Base-by-base conservation (phyloP, 2,329 filamentous ascomycete species). In the Metarhizium album region DNA sequence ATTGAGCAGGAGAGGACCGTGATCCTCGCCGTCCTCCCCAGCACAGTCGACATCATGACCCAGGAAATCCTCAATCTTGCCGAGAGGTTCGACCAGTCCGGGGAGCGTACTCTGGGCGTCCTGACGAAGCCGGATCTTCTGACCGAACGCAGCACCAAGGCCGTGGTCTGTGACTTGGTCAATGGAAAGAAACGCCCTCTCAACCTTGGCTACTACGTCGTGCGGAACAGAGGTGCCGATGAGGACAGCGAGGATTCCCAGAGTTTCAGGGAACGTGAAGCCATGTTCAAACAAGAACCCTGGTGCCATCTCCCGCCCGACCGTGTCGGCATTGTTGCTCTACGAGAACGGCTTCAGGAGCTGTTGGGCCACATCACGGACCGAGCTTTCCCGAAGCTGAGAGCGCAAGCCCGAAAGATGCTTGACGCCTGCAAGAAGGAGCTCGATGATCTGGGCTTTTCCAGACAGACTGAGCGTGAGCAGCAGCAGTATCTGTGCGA, bases 51-150 rank as follows among this genome's bases (percentile, higher is more conserved):
- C 16, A 63, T 71, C 3, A 66, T 68, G 0, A 72, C 67, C 0
- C 70, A 73, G 16, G 67, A 68, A 42, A 70, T 72, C 6, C 49
- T 73, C 1, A 62, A 63, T 0, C 60, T 64, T 2, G 68, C 70
- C 0, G 61, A 65, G 2, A 61, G 64, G 0, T 64, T 52, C 0
- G 75, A 78, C 13, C 66, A 68, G 0, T 50, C 64, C 0, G 73
- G 74, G 0, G 54, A 60, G 3, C 55, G 74, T 0, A 78, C 74
- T 0, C 58, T 78, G 7, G 72, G 70, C 0, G 70, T 77, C 0
- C 65, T 84, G 0, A 84, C 80, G 0, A 84, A 84, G 55, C 75
- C 79, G 0, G 82, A 86, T 51, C 64, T 83, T 0, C 72, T 74
- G 0, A 60, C 59, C 0, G 74, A 78, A 46, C 51, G 59, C 0